A percentile compares a stretch with the other conserved stretches of the same genome.
These are phyloP conservation scores for Bruguiera parviflora DNA, from an alignment of 345 rosid species.

Conservation along the genomic window DNA sequence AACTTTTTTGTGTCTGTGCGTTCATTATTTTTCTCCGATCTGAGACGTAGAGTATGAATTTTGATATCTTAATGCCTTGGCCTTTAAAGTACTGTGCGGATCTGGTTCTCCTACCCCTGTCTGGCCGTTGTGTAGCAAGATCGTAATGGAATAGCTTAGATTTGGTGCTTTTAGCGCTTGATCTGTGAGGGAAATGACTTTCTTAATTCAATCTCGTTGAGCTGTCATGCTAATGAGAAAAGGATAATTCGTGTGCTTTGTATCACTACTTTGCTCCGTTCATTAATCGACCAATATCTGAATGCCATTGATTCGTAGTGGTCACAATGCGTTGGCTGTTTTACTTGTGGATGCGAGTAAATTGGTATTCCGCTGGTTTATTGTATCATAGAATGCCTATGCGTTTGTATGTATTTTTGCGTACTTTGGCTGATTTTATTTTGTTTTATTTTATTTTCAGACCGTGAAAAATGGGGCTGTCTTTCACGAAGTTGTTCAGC, in stretches of 20 bases:
- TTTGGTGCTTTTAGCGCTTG: conserved; percentile 9
- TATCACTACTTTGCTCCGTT: too few relatives aligned
- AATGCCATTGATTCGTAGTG: too few relatives aligned
- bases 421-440: too few relatives aligned
- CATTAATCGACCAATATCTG: too few relatives aligned
- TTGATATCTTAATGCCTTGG: background rate
- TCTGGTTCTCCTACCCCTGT: background rate
- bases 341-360: too few relatives aligned
- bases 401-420: too few relatives aligned
- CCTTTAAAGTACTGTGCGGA: background rate
- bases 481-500: conserved; percentile 44
- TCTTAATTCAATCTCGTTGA: background rate
- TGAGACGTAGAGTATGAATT: conserved; percentile 2
- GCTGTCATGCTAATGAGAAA: background rate
- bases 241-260: too few relatives aligned
- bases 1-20: background rate
- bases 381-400: too few relatives aligned
- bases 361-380: too few relatives aligned
- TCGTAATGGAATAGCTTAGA: conserved; percentile 1
- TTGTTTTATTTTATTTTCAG: background rate
- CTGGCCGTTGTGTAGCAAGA: background rate
- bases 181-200: conserved; percentile 1
- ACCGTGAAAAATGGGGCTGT: conserved; percentile 37
- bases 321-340: too few relatives aligned
- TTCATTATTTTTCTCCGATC: conserved; percentile 11